Percentiles rank a stretch among this genome's conserved stretches.
phyloP scores from a whole-genome alignment of 139 green algal species.

The Mychonastes homosphaera region DNA sequence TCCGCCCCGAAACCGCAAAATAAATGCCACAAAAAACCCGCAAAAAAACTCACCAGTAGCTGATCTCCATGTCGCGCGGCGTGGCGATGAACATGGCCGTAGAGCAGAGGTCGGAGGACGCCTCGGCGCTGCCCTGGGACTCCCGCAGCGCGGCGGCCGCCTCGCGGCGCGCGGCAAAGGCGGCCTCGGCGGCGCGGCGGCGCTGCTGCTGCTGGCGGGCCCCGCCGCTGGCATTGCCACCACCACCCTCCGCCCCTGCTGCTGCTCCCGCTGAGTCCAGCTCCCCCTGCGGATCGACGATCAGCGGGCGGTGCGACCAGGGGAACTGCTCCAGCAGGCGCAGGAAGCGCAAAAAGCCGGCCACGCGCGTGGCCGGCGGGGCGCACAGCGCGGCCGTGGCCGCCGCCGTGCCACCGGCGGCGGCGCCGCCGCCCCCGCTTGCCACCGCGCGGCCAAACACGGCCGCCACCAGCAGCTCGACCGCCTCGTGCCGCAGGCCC shows the following conservation, averaged over 20 bases:
- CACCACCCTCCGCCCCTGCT: neutral
- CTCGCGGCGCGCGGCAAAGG: constrained; percentile 16
- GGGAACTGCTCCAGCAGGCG: constrained; percentile 47
- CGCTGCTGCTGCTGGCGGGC: neutral
- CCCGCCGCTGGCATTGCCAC: constrained; percentile 4
- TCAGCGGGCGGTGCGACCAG: constrained; percentile 44
- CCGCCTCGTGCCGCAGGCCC: constrained; percentile 44
- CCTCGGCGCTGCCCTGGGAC: no score
- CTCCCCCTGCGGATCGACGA: constrained; percentile 47
- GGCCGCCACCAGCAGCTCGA: constrained; percentile 56
- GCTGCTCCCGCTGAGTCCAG: constrained; percentile 15
- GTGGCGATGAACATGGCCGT: constrained; percentile 46
- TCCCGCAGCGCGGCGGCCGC: neutral
- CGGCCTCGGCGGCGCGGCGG: neutral
- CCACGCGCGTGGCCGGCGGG: neutral
- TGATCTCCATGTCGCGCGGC: constrained; percentile 26
- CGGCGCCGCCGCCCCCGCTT: no score
- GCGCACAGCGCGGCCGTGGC: neutral
- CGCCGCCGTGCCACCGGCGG: no score
- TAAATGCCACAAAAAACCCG: neutral
- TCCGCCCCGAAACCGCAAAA: neutral
- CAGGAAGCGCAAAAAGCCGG: constrained; percentile 65
- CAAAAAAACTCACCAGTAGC: constrained; percentile 28
- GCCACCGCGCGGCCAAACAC: constrained; percentile 35
- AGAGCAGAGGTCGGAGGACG: no score